Conservation (phyloP, 768 basidiomycete genomes). For the Pleurotus platypus region DNA sequence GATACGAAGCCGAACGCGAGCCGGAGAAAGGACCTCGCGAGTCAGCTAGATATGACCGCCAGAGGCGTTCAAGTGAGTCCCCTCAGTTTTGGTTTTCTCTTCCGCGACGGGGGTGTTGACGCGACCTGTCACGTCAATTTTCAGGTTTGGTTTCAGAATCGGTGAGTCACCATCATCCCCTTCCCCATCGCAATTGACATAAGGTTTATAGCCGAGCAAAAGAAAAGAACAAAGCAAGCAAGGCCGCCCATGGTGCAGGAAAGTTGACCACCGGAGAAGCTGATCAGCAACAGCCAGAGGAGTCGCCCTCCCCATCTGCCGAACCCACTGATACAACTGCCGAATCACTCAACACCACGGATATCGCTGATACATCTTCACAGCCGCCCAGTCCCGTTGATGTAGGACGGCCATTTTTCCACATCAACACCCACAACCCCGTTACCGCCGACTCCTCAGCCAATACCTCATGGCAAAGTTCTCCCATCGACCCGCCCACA, state of each 20-base stretch:
- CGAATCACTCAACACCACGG: not conserved
- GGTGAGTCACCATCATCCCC: slow-evolving; percentile 36
- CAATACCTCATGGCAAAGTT: slow-evolving; percentile 29
- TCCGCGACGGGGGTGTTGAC: slow-evolving; percentile 5
- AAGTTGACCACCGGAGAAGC: slow-evolving; percentile 24
- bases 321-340: slow-evolving; percentile 8
- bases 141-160: slow-evolving; percentile 91
- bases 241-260: slow-evolving; percentile 28
- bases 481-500: slow-evolving; percentile 35
- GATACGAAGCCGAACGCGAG: slow-evolving; percentile 89
- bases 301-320: slow-evolving; percentile 16
- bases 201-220: slow-evolving; percentile 64
- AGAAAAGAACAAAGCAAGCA: slow-evolving; percentile 67
- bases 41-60: slow-evolving; percentile 86
- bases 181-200: slow-evolving; percentile 7
- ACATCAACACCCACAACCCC: slow-evolving; percentile 2
- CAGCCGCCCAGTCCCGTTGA: slow-evolving; percentile 8
- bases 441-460: slow-evolving; percentile 8
- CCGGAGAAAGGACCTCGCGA: slow-evolving; percentile 74
- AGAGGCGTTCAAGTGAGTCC: slow-evolving; percentile 87
- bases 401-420: not conserved
- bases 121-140: slow-evolving; percentile 10
- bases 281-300: slow-evolving; percentile 3
- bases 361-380: slow-evolving; percentile 1
- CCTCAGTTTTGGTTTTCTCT: not conserved